Evolutionary conservation across 108 stramenopile species (phyloP).

Genomic region (Pseudonitzschia delicatissima): DNA sequence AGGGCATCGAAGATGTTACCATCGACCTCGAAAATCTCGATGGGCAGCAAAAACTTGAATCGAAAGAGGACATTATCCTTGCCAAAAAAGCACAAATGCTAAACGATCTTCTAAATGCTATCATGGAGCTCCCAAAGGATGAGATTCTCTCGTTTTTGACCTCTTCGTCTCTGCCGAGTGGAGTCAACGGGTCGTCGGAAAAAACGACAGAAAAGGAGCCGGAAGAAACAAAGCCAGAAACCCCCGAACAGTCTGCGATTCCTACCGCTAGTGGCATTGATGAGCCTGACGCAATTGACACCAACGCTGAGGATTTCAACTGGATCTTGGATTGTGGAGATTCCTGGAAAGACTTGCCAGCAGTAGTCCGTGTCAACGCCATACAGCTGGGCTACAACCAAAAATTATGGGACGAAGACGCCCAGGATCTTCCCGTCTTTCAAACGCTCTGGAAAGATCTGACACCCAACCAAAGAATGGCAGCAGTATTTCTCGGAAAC

Average conservation of each 20-base stretch:
- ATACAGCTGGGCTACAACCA: background rate
- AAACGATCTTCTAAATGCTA: background rate
- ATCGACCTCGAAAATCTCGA: background rate
- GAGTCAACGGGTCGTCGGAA: background rate
- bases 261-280: background rate
- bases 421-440: background rate
- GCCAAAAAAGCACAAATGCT: background rate
- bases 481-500: background rate
- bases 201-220: background rate
- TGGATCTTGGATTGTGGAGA: background rate
- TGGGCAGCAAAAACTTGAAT: background rate
- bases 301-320: background rate
- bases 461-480: background rate
- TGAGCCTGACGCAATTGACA: background rate
- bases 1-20: background rate
- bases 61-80: background rate
- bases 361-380: background rate
- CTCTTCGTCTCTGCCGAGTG: background rate
- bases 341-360: background rate
- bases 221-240: background rate
- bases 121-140: constrained; percentile 2
- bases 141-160: constrained; percentile 8
- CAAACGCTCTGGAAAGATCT: background rate
- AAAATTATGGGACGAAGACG: background rate
- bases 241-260: background rate